These are phyloP conservation scores for Mrakia frigida DNA, from an alignment of 768 basidiomycete genomes.

Conservation along the genomic window DNA sequence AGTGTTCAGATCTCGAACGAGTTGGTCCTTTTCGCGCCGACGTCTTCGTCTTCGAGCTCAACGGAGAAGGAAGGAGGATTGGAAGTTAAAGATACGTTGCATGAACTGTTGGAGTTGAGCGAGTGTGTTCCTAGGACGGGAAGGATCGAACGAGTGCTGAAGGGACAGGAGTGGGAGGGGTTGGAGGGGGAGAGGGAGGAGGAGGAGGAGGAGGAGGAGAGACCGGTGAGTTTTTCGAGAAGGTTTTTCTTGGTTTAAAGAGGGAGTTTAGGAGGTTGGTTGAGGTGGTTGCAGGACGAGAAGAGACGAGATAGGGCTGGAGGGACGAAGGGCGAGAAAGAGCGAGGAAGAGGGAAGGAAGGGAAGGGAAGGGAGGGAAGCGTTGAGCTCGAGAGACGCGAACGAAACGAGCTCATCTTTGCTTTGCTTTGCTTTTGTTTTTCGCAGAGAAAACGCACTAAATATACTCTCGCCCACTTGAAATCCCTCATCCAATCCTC, in stretches of 20 bases:
- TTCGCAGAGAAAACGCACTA: slow-evolving; percentile 21
- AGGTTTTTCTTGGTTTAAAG: neutral
- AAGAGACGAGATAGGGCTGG: neutral
- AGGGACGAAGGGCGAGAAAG: neutral
- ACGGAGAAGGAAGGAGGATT: slow-evolving; percentile 47
- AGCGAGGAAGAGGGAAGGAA: neutral
- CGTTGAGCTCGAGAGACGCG: neutral
- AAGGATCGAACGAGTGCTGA: slow-evolving; percentile 57
- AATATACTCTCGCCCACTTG: slow-evolving; percentile 25
- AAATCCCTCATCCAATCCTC: slow-evolving; percentile 29
- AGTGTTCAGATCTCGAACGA: slow-evolving; percentile 88
- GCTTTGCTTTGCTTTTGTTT: neutral
- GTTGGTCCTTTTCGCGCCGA: slow-evolving; percentile 57
- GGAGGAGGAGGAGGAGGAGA: neutral
- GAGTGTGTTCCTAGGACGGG: slow-evolving; percentile 72
- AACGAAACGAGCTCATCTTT: neutral
- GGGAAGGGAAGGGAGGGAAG: neutral
- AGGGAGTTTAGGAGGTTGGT: neutral
- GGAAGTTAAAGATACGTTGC: slow-evolving; percentile 71
- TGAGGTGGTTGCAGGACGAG: neutral
- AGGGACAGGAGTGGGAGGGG: slow-evolving; percentile 26
- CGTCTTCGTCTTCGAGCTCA: slow-evolving; percentile 30
- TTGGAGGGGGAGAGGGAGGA: slow-evolving; percentile 2
- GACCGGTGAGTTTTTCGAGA: slow-evolving; percentile 15
- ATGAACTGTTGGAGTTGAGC: slow-evolving; percentile 75